Evolutionary conservation across 1,284 basidiomycete genomes (phyloP), one percentile per base, ranked within the genome.

Genomic region (Psilocybe mexicana): DNA sequence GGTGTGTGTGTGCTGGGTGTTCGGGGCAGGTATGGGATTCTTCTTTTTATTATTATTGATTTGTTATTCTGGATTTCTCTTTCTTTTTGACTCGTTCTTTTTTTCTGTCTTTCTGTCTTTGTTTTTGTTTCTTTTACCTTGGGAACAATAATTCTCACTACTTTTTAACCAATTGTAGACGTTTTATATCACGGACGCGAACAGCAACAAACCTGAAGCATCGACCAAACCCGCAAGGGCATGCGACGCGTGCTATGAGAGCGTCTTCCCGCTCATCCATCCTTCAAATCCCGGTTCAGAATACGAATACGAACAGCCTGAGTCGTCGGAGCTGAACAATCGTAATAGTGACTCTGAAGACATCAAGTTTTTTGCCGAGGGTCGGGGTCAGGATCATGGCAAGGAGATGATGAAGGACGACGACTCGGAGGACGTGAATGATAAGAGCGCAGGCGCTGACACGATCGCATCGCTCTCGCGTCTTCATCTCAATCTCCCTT

Each of bases 181-280:
- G 1, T 94, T 93, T 72, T 90, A 87, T 70, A 87, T 93, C 55
- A 69, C 85, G 1, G 87, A 89, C 62, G 71, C 81, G 1, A 77
- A 73, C 42, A 65, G 75, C 1, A 65, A 75, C 1, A 79, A 81
- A 61, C 78, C 78, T 10, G 65, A 68, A 26, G 59, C 61, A 2
- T 69, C 75, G 1, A 78, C 75, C 61, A 89, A 89, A 69, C 78
- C 89, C 35, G 90, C 91, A 0, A 81, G 93, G 6, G 88, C 93
- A 2, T 96, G 93, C 70, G 87, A 92, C 60, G 81, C 86, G 2
- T 96, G 93, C 73, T 96, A 90, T 68, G 90, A 93, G 63, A 84
- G 88, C 11, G 88, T 93, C 11, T 96, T 96, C 64, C 87, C 89
- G 2, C 52, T 90, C n/a, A 67, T 87, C 12, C 79, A 83, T 24